Percentiles rank a stretch among this genome's conserved stretches.
Evolutionary conservation across 169 alveolate species (phyloP).

Genomic region (Besnoitia besnoiti): DNA sequence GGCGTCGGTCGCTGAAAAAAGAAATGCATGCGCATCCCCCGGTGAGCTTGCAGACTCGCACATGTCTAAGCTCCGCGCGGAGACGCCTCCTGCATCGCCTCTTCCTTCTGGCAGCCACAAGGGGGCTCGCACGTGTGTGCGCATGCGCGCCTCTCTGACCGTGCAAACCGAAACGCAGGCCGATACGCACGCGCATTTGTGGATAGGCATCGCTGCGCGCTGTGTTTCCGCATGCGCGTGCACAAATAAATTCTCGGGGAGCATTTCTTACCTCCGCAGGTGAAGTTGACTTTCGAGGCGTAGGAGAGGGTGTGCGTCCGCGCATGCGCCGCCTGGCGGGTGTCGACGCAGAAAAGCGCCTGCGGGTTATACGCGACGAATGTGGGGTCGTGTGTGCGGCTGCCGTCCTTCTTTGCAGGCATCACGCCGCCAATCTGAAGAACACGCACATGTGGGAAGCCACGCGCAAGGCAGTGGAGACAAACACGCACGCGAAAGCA

Average conservation of each 20-base stretch:
- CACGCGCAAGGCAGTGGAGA: neutral
- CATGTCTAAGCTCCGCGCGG: no score
- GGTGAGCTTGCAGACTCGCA: no score
- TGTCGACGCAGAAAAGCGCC: conserved; percentile 78
- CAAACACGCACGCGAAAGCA: neutral
- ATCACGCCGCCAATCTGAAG: conserved; percentile 69
- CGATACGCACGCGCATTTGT: neutral
- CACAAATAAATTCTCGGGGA: neutral
- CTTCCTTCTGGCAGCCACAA: no score
- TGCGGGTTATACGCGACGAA: conserved; percentile 71
- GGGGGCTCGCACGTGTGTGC: no score
- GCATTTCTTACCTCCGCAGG: conserved; percentile 49
- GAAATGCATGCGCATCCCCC: no score
- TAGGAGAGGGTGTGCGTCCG: conserved; percentile 71
- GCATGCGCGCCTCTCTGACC: neutral
- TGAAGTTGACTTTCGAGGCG: conserved; percentile 70
- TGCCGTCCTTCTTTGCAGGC: conserved; percentile 69
- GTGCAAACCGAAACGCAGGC: neutral
- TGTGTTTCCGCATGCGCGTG: neutral
- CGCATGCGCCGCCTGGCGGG: conserved; percentile 62
- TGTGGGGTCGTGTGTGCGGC: conserved; percentile 41
- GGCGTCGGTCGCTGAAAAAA: conserved; percentile 69
- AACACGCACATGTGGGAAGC: neutral
- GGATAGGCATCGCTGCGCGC: neutral
- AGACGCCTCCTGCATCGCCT: no score